Conservation (phyloP, 192 early-diverging fungal genomes). For the Physocladia obscura region DNA sequence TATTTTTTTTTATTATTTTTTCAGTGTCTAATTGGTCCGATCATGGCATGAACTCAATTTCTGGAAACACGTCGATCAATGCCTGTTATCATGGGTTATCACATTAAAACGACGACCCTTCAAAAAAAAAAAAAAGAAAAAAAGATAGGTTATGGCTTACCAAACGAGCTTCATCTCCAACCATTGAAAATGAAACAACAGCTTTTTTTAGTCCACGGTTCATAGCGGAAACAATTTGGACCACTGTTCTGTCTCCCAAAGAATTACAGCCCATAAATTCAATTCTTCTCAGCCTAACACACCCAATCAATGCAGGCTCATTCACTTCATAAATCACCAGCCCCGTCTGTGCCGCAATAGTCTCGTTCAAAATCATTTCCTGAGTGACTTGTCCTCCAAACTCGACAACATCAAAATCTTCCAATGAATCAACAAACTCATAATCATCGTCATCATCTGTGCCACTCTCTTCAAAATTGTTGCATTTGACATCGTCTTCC, state of each 20-base stretch:
- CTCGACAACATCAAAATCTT: neutral
- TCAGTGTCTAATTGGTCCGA: no score
- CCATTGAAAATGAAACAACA: neutral
- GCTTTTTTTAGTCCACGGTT: neutral
- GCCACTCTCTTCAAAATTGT: neutral
- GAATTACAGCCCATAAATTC: neutral
- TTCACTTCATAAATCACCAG: neutral
- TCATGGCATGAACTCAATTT: no score
- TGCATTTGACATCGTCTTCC: neutral
- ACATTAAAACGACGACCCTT: no score
- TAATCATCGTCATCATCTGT: neutral
- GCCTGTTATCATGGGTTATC: no score
- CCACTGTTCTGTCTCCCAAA: neutral
- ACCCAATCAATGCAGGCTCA: conserved; percentile 10
- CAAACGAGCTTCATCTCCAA: neutral
- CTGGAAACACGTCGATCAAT: no score
- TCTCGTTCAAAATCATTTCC: neutral
- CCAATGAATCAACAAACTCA: neutral
- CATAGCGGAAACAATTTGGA: conserved; percentile 6
- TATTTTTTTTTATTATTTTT: no score
- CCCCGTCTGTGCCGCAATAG: neutral
- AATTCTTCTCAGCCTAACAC: neutral
- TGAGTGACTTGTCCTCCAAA: neutral
- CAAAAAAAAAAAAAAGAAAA: no score
- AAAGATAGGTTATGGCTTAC: conserved; percentile 1